A percentile compares a stretch with the other conserved stretches of the same genome.
phyloP scores from a whole-genome alignment of 192 early-diverging fungal genomes.

The Coemansia sp. region DNA sequence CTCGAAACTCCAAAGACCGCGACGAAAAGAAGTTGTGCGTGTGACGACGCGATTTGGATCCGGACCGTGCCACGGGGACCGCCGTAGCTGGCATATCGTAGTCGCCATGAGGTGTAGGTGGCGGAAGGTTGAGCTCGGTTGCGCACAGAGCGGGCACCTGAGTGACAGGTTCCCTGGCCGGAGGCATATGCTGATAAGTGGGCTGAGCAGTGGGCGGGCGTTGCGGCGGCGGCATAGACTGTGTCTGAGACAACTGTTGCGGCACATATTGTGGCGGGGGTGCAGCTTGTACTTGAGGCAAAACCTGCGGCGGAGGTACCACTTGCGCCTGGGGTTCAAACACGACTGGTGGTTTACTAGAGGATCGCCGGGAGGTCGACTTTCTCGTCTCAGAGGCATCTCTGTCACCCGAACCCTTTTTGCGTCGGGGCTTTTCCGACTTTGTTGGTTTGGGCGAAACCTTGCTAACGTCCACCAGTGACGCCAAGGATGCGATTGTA shows the following conservation, averaged over 20 bases:
- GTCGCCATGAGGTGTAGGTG: constrained; percentile 19
- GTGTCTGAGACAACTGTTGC: neutral
- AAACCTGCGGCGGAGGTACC: neutral
- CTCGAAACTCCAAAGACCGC: constrained; percentile 17
- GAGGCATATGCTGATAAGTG: neutral
- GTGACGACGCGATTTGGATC: constrained; percentile 41
- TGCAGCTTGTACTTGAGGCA: neutral
- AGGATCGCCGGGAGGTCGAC: constrained; percentile 3
- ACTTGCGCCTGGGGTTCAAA: constrained; percentile 9
- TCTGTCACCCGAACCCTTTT: constrained; percentile 13
- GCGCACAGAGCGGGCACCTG: constrained; percentile 16
- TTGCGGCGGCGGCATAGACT: neutral
- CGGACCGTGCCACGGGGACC: constrained; percentile 5
- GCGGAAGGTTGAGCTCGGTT: constrained; percentile 29
- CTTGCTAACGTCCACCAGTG: constrained; percentile 16
- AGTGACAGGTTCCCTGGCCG: neutral
- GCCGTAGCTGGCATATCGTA: neutral
- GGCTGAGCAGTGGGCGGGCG: neutral
- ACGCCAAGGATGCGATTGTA: constrained; percentile 2
- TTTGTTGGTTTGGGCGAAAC: constrained; percentile 2
- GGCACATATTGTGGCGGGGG: neutral
- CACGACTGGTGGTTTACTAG: constrained; percentile 8
- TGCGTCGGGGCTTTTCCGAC: constrained; percentile 25
- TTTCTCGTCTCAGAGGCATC: neutral
- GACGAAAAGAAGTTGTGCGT: constrained; percentile 54